Evolutionary conservation across 306 rosid genomes (phyloP), one percentile per base, ranked within the genome.

Genomic region (Ceratonia siliqua): DNA sequence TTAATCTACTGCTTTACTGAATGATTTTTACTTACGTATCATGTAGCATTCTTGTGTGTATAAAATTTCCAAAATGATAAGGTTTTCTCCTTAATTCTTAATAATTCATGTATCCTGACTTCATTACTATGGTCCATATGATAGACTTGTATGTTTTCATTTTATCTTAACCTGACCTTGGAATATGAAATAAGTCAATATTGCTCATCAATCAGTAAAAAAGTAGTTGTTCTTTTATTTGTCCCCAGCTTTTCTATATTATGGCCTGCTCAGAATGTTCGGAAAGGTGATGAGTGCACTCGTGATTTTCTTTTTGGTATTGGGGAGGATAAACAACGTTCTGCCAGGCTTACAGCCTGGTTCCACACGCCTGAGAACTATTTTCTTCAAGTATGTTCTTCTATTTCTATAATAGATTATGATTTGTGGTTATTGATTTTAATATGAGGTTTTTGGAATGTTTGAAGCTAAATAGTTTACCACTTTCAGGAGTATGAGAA

Each of bases 311-410:
- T 94, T 59, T 87, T 80, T 83, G 94, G 92, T 78, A 88, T 94
- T 72, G 94, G 91, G 77, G 98, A 94, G 82, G 94, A 88, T 76
- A 94, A 87, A 72, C 97, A 94, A 77, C 93, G 93, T 33, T 94
- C 98, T 65, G 93, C 94, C 73, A 87, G 94, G 86, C 94, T 94
- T 55, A 89, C 94, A 52, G 93, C 98, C 76, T 94, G 97, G 97
- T 94, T 89, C 81, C 88, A 85, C 59, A 91, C 93, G 0, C 98
- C 97, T 21, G 84, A 89, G 78, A 89, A 88, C 68, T 94, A 88
- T 80, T 94, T 94, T 75, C 67, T 89, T 33, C 85, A 84, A 22
- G 98, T 94, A 94, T 62, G 66, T 67, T 71, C 74, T 62, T 65
- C 76, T 12, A 39, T 73, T 75, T 3, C 67, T 79, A 39, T 54